Evolutionary conservation across 2,329 filamentous ascomycete genomes (phyloP).

Genomic region (Aspergillus sp.): DNA sequence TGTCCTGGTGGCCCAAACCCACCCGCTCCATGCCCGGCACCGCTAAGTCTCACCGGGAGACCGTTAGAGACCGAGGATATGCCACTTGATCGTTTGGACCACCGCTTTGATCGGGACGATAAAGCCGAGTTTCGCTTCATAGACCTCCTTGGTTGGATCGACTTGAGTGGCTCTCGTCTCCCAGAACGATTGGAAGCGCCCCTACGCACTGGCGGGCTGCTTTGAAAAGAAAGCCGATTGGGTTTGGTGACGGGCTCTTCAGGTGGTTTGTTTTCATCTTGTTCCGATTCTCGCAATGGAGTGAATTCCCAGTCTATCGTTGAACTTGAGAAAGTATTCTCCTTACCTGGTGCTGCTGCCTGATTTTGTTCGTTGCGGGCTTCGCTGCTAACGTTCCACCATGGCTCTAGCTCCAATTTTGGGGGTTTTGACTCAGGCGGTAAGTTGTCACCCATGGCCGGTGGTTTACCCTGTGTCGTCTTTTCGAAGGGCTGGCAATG

Average conservation of each 20-base stretch:
- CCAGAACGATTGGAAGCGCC: conserved; percentile 29
- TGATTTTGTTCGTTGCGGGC: conserved; percentile 20
- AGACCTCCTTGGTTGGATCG: conserved; percentile 35
- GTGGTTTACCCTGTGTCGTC: conserved; percentile 20
- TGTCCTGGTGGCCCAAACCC: conserved; percentile 38
- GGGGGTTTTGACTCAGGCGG: conserved; percentile 31
- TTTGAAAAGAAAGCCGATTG: conserved; percentile 30
- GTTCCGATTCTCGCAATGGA: conserved; percentile 22
- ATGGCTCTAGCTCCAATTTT: conserved; percentile 35
- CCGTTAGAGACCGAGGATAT: conserved; percentile 38
- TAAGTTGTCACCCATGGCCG: conserved; percentile 23
- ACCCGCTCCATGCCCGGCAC: conserved; percentile 43
- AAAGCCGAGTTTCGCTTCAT: conserved; percentile 37
- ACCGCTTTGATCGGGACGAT: conserved; percentile 36
- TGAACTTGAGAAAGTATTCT: conserved; percentile 27
- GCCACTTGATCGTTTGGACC: conserved; percentile 40
- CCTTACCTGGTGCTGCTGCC: conserved; percentile 20
- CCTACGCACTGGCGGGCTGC: conserved; percentile 29
- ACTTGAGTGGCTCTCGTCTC: conserved; percentile 36
- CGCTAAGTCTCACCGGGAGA: conserved; percentile 40
- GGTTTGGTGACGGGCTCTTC: conserved; percentile 21
- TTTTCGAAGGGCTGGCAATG: conserved; percentile 28
- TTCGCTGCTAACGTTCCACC: conserved; percentile 32
- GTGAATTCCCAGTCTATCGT: conserved; percentile 32
- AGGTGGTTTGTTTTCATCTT: conserved; percentile 23